phyloP scores from a whole-genome alignment of 345 rosid genomes.

The Hypericum perforatum region DNA sequence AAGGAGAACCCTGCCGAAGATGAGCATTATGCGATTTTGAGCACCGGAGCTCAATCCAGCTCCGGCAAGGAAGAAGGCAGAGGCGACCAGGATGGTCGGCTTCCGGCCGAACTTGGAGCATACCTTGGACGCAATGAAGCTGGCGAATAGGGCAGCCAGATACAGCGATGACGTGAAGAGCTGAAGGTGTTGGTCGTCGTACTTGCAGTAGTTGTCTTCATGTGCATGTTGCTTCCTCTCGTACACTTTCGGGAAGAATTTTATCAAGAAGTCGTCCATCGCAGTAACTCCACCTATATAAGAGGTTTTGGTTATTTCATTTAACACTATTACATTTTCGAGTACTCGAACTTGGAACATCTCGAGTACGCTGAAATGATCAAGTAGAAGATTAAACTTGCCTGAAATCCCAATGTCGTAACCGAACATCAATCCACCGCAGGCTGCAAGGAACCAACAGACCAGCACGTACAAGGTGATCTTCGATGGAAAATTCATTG shows the following conservation, averaged over 20 bases:
- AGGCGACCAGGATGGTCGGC: constrained; percentile 34
- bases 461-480: constrained; percentile 1
- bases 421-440: constrained; percentile 19
- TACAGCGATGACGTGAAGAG: constrained; percentile 45
- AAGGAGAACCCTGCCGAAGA: constrained; percentile 30
- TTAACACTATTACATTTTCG: background rate
- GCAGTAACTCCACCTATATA: constrained; percentile 42
- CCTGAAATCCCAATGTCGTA: constrained; percentile 22
- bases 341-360: background rate
- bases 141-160: constrained; percentile 33
- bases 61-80: constrained; percentile 25
- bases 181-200: constrained; percentile 31
- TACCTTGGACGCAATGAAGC: constrained; percentile 27
- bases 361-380: background rate
- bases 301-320: background rate
- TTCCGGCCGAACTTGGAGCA: constrained; percentile 33
- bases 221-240: constrained; percentile 26
- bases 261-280: constrained; percentile 41
- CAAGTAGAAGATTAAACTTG: background rate
- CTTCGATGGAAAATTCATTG: constrained; percentile 6
- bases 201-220: constrained; percentile 49
- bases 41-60: constrained; percentile 18
- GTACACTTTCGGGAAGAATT: constrained; percentile 34
- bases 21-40: constrained; percentile 20
- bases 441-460: constrained; percentile 17